Evolutionary conservation across 352 stramenopile genomes (phyloP), one percentile per base, ranked within the genome.

Genomic region (Phytophthora kernoviae): DNA sequence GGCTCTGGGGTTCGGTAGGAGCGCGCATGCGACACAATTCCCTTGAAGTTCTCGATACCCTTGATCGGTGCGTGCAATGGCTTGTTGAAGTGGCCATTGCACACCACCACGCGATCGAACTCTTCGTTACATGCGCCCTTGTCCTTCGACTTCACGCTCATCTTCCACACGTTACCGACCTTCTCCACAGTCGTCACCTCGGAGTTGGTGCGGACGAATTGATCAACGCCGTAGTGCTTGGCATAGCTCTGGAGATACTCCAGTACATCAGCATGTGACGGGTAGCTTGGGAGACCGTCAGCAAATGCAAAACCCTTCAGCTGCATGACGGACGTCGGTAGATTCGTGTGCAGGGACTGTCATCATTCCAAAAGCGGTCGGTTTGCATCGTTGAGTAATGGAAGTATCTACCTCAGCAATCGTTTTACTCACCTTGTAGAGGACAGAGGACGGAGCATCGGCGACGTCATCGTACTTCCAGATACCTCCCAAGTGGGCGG

Each of bases 241-340:
- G 79, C 71, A 52, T 90, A 90, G 54, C 58, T 67, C 43, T 87
- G 70, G 1, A 90, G 75, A 42, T 91, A 91, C 46, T 63, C 32
- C 20, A 90, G 59, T 45, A 91, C 79, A 21, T 77, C 67, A 14
- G 57, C 27, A 39, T 90, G 82, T n/a, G 75, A 77, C 24, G 77
- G 73, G 62, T 87, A 91, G 50, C 71, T 85, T 0, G 64, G 79
- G 30, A 65, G 18, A 8, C 58, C 72, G 0, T 68, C 24, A 11
- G 75, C 58, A 41, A 90, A 89, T 3, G 76, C 50, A 22, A 89
- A 84, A 46, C 74, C 82, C 42, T 74, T 68, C 39, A 91, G 54
- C 47, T 91, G 82, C 82, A 91, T 90, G 56, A 90, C 77, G 26
- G 78, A 67, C 8, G 79, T 90, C 34, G 82, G 79, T 24, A 91